These are phyloP conservation scores for Perkinsus marinus DNA, from an alignment of 169 alveolate species.

Conservation along the genomic window DNA sequence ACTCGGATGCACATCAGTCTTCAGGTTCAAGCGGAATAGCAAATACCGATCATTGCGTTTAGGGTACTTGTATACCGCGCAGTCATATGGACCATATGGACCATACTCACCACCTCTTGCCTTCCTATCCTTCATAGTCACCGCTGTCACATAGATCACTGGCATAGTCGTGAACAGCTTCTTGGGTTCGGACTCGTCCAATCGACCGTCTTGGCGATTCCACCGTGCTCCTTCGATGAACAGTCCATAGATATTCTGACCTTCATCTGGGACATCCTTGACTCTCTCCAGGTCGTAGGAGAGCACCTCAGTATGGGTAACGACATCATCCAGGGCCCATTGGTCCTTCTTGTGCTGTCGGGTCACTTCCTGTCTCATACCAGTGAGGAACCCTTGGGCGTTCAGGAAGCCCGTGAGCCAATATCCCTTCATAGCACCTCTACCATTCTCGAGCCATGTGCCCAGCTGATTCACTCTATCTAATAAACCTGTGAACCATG, in stretches of 20 bases:
- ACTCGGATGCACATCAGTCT: constrained; percentile 57
- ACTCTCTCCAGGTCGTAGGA: constrained; percentile 40
- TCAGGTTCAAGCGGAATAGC: constrained; percentile 72
- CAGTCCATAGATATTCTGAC: constrained; percentile 79
- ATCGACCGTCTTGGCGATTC: constrained; percentile 73
- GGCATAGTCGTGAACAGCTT: constrained; percentile 62
- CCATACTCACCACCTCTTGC: constrained; percentile 58
- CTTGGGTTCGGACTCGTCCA: constrained; percentile 71
- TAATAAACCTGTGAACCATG: constrained; percentile 82
- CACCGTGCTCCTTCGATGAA: constrained; percentile 86
- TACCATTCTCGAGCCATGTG: constrained; percentile 78
- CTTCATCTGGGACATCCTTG: constrained; percentile 62
- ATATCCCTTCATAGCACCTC: constrained; percentile 61
- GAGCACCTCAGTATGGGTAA: constrained; percentile 62
- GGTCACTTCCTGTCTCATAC: constrained; percentile 83
- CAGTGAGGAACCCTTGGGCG: constrained; percentile 79
- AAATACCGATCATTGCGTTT: constrained; percentile 80
- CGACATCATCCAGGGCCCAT: constrained; percentile 86
- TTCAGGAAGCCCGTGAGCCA: constrained; percentile 88
- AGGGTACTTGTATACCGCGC: constrained; percentile 84
- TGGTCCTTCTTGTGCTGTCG: constrained; percentile 73
- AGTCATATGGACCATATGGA: constrained; percentile 60
- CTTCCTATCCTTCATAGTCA: constrained; percentile 63
- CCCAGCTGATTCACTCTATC: constrained; percentile 76
- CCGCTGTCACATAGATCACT: constrained; percentile 72